Evolutionary conservation across 2,329 filamentous ascomycete genomes (phyloP).

Genomic region (Fusarium nisikadoi): DNA sequence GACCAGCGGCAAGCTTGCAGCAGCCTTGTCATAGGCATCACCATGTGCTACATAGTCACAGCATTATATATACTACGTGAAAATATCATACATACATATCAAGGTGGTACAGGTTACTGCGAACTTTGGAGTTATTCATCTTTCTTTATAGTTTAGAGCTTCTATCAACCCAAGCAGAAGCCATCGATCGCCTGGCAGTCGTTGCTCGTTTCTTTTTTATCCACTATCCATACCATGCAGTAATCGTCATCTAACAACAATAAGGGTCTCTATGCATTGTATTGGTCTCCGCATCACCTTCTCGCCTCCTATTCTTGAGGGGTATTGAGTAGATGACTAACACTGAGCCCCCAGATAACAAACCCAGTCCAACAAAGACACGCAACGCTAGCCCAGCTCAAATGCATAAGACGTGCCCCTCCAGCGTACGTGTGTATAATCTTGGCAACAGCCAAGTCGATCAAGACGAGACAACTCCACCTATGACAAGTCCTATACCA

Average conservation of each 20-base stretch:
- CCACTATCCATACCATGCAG: conserved; percentile 27
- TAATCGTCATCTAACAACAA: conserved; percentile 38
- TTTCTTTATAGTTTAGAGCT: conserved; percentile 41
- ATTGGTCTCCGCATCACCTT: conserved; percentile 13
- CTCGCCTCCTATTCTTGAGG: background rate
- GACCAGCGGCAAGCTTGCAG: conserved; percentile 2
- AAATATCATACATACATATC: background rate
- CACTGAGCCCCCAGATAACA: conserved; percentile 12
- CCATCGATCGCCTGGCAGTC: conserved; percentile 22
- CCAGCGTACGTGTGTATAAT: conserved; percentile 13
- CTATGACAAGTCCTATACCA: conserved; percentile 42
- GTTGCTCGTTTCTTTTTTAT: conserved; percentile 30
- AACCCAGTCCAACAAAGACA: conserved; percentile 18
- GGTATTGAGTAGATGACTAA: background rate
- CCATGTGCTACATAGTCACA: background rate
- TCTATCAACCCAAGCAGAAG: conserved; percentile 39
- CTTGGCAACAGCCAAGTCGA: conserved; percentile 26
- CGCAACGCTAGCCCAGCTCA: conserved; percentile 24
- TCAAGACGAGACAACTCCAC: conserved; percentile 37
- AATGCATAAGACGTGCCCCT: conserved; percentile 30
- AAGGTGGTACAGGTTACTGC: background rate
- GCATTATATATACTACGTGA: background rate
- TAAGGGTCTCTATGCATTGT: conserved; percentile 17
- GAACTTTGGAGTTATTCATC: conserved; percentile 23
- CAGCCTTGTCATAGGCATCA: background rate